Evolutionary conservation across 2,329 filamentous ascomycete genomes (phyloP).

Genomic region (Colletotrichum sp.): DNA sequence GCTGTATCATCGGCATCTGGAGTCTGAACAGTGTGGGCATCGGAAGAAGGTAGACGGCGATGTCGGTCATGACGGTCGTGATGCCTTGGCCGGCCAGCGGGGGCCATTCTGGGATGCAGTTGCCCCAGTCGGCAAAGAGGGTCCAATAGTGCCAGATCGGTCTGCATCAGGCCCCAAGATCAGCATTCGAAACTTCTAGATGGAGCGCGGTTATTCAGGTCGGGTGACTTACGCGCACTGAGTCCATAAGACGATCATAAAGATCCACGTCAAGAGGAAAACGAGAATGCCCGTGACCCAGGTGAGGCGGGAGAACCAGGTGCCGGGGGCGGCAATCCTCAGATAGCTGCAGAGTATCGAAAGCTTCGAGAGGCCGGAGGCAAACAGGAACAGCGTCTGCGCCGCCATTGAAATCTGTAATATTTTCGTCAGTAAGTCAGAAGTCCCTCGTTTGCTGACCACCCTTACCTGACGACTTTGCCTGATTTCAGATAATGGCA

Average conservation of each 20-base stretch:
- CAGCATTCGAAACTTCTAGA: neutral
- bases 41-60: slow-evolving; percentile 40
- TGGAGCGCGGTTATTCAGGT: neutral
- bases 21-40: slow-evolving; percentile 37
- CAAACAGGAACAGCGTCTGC: slow-evolving; percentile 43
- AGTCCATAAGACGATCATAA: slow-evolving; percentile 39
- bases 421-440: neutral
- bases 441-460: accelerated
- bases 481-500: slow-evolving; percentile 28
- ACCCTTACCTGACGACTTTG: slow-evolving; percentile 25
- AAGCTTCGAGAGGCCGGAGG: slow-evolving; percentile 41
- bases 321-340: slow-evolving; percentile 37
- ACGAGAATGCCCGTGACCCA: slow-evolving; percentile 31
- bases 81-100: slow-evolving; percentile 34
- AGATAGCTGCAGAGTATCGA: slow-evolving; percentile 46
- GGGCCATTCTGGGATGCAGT: slow-evolving; percentile 34
- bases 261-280: slow-evolving; percentile 30
- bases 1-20: slow-evolving; percentile 35
- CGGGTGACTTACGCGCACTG: slow-evolving; percentile 37
- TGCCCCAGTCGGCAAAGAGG: slow-evolving; percentile 6
- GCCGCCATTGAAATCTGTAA: slow-evolving; percentile 42
- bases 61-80: slow-evolving; percentile 35
- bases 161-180: neutral
- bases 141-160: slow-evolving; percentile 33
- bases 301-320: slow-evolving; percentile 37